A percentile compares a stretch with the other conserved stretches of the same genome.
Evolutionary conservation across 257 asterid species (phyloP).

Genomic region (Przewalskia tangutica): DNA sequence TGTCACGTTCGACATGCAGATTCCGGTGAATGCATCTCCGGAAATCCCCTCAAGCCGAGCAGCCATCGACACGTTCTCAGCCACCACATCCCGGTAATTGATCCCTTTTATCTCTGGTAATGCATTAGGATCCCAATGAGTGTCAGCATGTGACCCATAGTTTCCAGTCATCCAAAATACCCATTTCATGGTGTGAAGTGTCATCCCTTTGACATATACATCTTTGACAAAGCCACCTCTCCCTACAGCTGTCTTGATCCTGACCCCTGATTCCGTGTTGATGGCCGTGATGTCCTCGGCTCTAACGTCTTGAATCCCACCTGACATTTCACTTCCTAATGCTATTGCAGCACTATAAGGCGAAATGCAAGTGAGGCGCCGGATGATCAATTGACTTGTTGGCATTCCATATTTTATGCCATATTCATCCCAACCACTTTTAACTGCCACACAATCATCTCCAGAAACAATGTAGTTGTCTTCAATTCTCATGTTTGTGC

Average conservation of each 20-base stretch:
- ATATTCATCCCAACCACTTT: constrained; percentile 20
- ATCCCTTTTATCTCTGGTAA: constrained; percentile 5
- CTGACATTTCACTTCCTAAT: constrained; percentile 18
- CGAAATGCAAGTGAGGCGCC: constrained; percentile 13
- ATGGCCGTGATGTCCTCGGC: constrained; percentile 11
- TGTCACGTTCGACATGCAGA: constrained; percentile 11
- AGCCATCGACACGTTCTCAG: constrained; percentile 10
- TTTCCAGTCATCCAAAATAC: constrained; percentile 14
- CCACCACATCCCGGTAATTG: constrained; percentile 14
- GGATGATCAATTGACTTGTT: constrained; percentile 6
- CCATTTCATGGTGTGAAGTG: constrained; percentile 8
- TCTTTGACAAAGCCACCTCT: constrained; percentile 15
- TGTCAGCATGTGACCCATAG: constrained; percentile 12
- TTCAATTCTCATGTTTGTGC: constrained; percentile 7
- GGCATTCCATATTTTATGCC: constrained; percentile 13
- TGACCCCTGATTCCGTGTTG: constrained; percentile 15
- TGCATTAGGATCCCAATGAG: constrained; percentile 12
- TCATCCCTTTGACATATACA: constrained; percentile 13
- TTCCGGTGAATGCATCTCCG: constrained; percentile 8
- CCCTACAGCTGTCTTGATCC: constrained; percentile 16
- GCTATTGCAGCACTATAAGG: constrained; percentile 17
- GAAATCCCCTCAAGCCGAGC: constrained; percentile 12
- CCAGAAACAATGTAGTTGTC: constrained; percentile 15
- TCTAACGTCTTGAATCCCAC: constrained; percentile 13
- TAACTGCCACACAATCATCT: constrained; percentile 17